Base-by-base conservation (phyloP, 2,329 filamentous ascomycete species). In the Neurospora sp. region DNA sequence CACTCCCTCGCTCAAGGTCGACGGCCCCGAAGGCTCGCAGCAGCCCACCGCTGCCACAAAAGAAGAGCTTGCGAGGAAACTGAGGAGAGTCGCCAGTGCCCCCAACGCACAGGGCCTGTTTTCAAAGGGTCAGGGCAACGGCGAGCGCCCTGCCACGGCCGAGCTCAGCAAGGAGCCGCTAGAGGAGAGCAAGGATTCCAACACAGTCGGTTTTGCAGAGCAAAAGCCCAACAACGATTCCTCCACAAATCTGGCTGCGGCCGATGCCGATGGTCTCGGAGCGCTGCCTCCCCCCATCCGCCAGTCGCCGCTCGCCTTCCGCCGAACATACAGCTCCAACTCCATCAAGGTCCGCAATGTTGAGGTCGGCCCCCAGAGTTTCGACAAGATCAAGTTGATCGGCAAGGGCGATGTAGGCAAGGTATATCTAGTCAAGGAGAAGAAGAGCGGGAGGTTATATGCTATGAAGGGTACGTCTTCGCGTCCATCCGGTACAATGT, bases 331-430 rank as follows among this genome's bases (percentile, higher is more conserved):
- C 80, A 98, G 96, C 81, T 97, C 95, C 74, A 99, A 98, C 81
- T 98, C 96, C 52, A 99, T 99, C 85, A 99, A 99, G 82, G 92
- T 98, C 74, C 89, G 96, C 76, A 93, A 97, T 79, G 96, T 99
- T 66, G 96, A 99, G 81, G 96, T 99, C 41, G 92, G 93, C 0
- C 96, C 96, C 0, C 86, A 92, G 72, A 98, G 95, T 79, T 99
- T 99, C 77, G 96, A 99, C 85, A 99, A 99, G 87, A 97, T 99
- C 81, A 99, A 99, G 81, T 86, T 99, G 81, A 97, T 99, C 78
- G 96, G 96, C 70, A 99, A 99, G 83, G 96, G 96, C 70, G 96
- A 99, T 81, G 96, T 99, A 33, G 96, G 96, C 72, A 99, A 99
- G 83, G 96, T 99, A 1, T 99, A 99, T 79, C 83, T 99, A 74